A percentile compares a stretch with the other conserved stretches of the same genome.
These are phyloP conservation scores for Rhodotorula mucilaginosa DNA, from an alignment of 1,284 basidiomycete species.

Conservation along the genomic window DNA sequence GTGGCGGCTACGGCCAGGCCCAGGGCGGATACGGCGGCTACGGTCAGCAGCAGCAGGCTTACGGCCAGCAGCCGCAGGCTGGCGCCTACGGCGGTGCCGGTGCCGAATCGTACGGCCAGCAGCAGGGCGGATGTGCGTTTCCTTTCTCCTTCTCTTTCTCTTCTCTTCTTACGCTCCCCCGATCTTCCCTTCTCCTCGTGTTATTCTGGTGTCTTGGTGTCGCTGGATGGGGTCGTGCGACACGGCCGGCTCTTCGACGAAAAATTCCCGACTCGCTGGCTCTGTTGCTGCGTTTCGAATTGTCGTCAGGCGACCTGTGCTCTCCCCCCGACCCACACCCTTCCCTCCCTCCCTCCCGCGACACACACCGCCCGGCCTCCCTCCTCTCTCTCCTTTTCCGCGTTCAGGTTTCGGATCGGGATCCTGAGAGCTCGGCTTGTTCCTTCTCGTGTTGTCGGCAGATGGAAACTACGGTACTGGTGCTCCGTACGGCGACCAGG, in stretches of 20 bases:
- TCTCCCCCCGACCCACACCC: too few species aligned
- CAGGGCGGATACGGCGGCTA: conserved; percentile 30
- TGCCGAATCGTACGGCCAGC: conserved; percentile 8
- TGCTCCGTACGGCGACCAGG: conserved; percentile 34
- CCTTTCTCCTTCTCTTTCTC: neutral
- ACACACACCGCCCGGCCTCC: neutral
- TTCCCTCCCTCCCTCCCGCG: too few species aligned
- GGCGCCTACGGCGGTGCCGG: conserved; percentile 10
- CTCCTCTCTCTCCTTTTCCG: neutral
- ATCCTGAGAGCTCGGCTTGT: neutral
- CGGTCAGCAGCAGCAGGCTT: conserved; percentile 17
- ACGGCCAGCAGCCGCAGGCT: conserved; percentile 1
- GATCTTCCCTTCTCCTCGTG: neutral
- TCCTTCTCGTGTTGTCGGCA: neutral
- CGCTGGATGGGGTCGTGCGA: neutral
- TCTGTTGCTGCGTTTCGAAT: too few species aligned
- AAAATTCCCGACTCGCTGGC: too few species aligned
- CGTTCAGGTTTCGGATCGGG: neutral
- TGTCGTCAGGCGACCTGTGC: too few species aligned
- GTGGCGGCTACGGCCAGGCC: conserved; percentile 1
- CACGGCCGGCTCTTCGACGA: too few species aligned
- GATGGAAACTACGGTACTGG: conserved; percentile 34
- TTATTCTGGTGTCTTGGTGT: too few species aligned
- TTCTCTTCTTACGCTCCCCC: neutral
- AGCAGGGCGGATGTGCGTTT: conserved; percentile 25